Base-by-base conservation (phyloP, 2,329 filamentous ascomycete species). In the Ophiocordyceps australis region DNA sequence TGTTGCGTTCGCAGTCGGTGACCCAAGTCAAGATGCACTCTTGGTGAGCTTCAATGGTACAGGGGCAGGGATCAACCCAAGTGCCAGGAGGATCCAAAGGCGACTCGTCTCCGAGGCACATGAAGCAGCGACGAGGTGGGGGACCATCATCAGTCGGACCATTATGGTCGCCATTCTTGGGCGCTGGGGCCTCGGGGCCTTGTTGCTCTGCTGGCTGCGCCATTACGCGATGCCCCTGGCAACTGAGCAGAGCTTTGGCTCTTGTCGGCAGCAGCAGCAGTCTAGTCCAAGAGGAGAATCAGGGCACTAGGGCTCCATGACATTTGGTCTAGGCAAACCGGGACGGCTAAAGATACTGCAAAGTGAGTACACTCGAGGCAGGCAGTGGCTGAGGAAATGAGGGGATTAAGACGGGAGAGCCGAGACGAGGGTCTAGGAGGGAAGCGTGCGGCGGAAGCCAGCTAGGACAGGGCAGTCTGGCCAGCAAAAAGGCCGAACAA, bases 1-100 rank as follows among this genome's bases (percentile, higher is more conserved):
- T 46, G 43, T 65, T 49, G 31, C 50, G 64, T 51, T 94, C 83
- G 43, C 82, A 69, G 43, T 93, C 82, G n/a, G 80, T 76, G 12
- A 95, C 76, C 85, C 85, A 98, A 40, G 82, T 77, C 20, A 95
- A 61, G 36, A 95, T 63, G 46, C 85, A 93, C 32, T 72, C 67
- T 47, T 95, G 83, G 46, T 98, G 89, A 2, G 85, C 89, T 29
- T 80, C 79, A 20, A 98, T 62, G 9, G 80, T 83, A 51, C 89
- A 98, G 1, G 76, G 77, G 46, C 89, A 98, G 2, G 89, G 85
- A 28, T 77, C 79, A 23, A 81, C 73, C 86, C 89, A 98, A 28
- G 56, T 49, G 23, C 52, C 46, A 4, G 62, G 57, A 7, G 58
- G 41, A 13, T 54, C 47, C 8, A 45, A 49, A 20, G 68, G 59